Base-by-base conservation (phyloP, 805 yeast genomes). In the Vanderwaltozyma yarrowii region DNA sequence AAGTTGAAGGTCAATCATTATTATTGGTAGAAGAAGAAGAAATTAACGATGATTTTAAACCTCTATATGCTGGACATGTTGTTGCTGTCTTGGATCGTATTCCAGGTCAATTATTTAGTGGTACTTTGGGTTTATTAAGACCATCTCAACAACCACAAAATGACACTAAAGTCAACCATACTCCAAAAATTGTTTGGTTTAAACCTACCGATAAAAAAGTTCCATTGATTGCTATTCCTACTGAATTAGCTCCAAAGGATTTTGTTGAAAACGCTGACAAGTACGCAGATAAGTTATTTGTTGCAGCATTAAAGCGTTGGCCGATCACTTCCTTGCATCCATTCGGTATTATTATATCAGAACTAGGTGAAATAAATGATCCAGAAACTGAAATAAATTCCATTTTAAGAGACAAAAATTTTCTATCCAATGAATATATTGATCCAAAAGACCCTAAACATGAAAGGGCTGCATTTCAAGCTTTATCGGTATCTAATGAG, bases 311-410 rank as follows among this genome's bases (percentile, higher is more conserved):
- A 54, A 92, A 92, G 59, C 80, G 98, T 61, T 92, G 98, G 98
- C 98, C 98, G 54, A 92, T 92, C 61, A 92, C 98, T 10, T 89
- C 97, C 0, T 71, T 92, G 60, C 98, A 92, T 66, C 98, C 98
- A 8, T 92, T 92, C 56, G 98, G 98, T 51, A 87, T 95, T 21
- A 67, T 92, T 41, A 80, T 89, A 18, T 82, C 87, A 33, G 85
- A 83, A 49, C 66, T 92, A 45, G 98, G 98, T 19, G 70, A 76
- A 29, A 75, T 83, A 51, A 84, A 78, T 46, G 89, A 80, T 44
- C 72, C 78, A 3, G 66, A 71, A 17, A 83, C 89, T 30, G 95
- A 87, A 58, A 75, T 87, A 43, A 88, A 81, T 57, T 86, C 96
- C 1, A 80, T 92, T 37, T 69, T 92, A 47, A 77, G 96, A 53